phyloP scores from a whole-genome alignment of 768 basidiomycete genomes.

The Naganishia vishniacii region DNA sequence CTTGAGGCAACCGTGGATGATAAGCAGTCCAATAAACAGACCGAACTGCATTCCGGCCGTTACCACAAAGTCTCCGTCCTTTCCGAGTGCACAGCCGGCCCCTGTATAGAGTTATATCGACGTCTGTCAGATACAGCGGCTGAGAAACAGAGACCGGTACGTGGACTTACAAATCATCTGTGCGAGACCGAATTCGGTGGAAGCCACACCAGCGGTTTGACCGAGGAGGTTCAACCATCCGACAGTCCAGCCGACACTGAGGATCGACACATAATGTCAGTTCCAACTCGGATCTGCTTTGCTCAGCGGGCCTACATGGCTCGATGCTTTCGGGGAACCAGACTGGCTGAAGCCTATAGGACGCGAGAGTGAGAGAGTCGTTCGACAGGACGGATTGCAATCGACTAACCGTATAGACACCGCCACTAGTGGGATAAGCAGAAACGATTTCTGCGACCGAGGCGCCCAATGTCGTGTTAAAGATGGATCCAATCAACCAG shows the following conservation, averaged over 20 bases:
- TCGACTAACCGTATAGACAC: constrained; percentile 48
- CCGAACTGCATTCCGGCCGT: constrained; percentile 70
- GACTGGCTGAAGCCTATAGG: constrained; percentile 42
- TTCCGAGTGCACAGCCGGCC: constrained; percentile 31
- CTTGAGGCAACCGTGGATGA: constrained; percentile 67
- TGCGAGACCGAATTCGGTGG: constrained; percentile 64
- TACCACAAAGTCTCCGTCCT: constrained; percentile 60
- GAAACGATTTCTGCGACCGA: constrained; percentile 48
- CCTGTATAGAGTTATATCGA: too few relatives aligned
- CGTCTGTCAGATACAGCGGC: too few relatives aligned
- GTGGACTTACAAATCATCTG: constrained; percentile 59
- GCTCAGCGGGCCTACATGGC: constrained; percentile 33
- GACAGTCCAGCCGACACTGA: constrained; percentile 48
- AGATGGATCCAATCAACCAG: constrained; percentile 48
- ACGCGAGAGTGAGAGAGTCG: background rate
- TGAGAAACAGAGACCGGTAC: too few relatives aligned
- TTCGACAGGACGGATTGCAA: background rate
- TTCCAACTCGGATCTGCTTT: background rate
- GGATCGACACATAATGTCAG: background rate
- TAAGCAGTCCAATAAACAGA: constrained; percentile 67
- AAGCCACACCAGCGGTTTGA: constrained; percentile 69
- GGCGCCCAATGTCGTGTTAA: constrained; percentile 32
- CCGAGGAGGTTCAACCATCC: constrained; percentile 46
- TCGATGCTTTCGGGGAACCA: constrained; percentile 47
- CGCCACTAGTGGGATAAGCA: constrained; percentile 52